phyloP scores from a whole-genome alignment of 2,329 filamentous ascomycete species.

The Botrytis porri region DNA sequence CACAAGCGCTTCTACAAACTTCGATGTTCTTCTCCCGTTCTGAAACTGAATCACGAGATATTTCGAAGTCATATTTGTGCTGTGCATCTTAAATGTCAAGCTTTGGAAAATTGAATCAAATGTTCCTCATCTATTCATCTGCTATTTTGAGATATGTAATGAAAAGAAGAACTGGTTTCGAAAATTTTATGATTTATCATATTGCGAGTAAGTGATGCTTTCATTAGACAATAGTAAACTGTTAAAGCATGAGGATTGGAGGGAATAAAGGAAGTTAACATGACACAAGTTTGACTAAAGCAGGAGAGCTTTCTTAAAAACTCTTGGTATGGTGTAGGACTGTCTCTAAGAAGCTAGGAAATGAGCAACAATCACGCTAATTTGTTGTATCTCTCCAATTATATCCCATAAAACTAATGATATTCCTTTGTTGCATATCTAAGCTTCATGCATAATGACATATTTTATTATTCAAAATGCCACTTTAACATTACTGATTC shows the following conservation, averaged over 20 bases:
- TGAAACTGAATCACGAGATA: not conserved
- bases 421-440: not conserved
- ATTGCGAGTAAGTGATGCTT: not conserved
- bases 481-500: not conserved
- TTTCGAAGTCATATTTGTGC: not conserved
- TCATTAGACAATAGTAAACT: accelerated
- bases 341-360: not conserved
- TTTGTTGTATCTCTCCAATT: not conserved
- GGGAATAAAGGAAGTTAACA: not conserved
- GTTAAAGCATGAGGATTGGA: not conserved
- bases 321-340: not conserved
- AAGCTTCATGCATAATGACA: not conserved
- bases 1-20: not conserved
- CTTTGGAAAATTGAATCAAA: not conserved
- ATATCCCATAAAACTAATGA: not conserved
- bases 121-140: no score
- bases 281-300: accelerated
- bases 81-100: not conserved
- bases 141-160: not conserved
- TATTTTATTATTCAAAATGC: not conserved
- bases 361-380: not conserved
- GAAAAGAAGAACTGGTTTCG: not conserved
- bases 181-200: no score
- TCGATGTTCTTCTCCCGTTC: not conserved
- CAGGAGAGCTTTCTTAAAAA: not conserved